Evolutionary conservation across 345 rosid species (phyloP), one percentile per base, ranked within the genome.

Genomic region (Arabidopsis suecica): DNA sequence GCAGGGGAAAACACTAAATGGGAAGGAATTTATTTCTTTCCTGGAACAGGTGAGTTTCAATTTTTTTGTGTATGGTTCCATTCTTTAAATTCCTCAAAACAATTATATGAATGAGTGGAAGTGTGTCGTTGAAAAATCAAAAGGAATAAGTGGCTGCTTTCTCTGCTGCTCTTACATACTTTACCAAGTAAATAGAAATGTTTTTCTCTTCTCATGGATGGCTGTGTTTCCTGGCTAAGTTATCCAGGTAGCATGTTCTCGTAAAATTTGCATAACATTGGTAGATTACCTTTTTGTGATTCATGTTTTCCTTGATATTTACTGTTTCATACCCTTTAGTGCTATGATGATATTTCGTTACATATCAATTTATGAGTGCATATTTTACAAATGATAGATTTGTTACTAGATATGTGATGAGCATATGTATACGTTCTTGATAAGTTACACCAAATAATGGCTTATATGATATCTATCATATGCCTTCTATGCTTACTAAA

Each of bases 11-110:
- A 45, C 79, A 66, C 82, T 96, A 18, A 90, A 87, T 67, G 99
- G 99, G 58, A 85, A 89, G 79, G 99, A 93, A 84, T 96, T 96
- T 76, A 91, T 96, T 22, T 69, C 89, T 64, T 96, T 96, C 87
- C 80, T 96, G 42, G 90, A 89, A 81, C 98, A 93, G 98, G 99
- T 96, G 81, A 53, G 48, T 48, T 25, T 36, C 71, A 36, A 55
- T 33, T 2, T 42, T 53, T 53, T 23, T 41, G 12, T 60, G 34
- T 61, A 22, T 75, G 54, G 63, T 22, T 68, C 18, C n/a, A 36
- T 25, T 7, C 49, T 60, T 42, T 41, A 2, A 41, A 51, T 49
- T 53, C 12, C 28, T 53, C 9, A 20, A 6, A 68, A 32, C 44
- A 48, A 1, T 58, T 14, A 38, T 49, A 67, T 23, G 45, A 28